phyloP scores from a whole-genome alignment of 257 asterid genomes.

The Fraxinus cuspidata region DNA sequence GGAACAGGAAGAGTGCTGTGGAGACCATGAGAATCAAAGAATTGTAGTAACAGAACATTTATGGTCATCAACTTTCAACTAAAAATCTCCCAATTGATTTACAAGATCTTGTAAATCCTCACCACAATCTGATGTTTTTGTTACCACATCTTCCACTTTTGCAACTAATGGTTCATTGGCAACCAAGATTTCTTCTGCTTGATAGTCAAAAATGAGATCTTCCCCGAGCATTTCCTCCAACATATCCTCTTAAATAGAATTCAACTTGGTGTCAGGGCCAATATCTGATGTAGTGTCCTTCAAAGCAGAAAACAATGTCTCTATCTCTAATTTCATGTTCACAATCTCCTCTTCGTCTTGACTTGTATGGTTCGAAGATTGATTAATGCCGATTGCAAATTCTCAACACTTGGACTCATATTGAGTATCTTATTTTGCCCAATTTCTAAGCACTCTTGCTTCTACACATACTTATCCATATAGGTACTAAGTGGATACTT shows the following conservation, averaged over 20 bases:
- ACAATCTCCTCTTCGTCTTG: constrained; percentile 37
- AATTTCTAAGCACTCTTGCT: constrained; percentile 41
- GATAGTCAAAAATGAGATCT: constrained; percentile 33
- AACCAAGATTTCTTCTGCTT: constrained; percentile 36
- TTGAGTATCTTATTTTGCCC: constrained; percentile 82
- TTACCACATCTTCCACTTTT: constrained; percentile 66
- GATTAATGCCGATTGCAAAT: not conserved
- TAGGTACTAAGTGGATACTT: too few relatives aligned
- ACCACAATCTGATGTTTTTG: constrained; percentile 59
- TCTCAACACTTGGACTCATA: not conserved
- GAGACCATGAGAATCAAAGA: not conserved
- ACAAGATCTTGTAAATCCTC: constrained; percentile 42
- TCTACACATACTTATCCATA: constrained; percentile 30
- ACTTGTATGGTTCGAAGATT: not conserved
- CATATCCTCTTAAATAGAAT: constrained; percentile 37
- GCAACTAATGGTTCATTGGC: constrained; percentile 40
- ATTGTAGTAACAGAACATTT: not conserved
- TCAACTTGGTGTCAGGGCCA: constrained; percentile 23
- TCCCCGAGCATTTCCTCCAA: constrained; percentile 66
- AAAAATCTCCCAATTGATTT: not conserved
- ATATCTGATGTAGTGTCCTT: constrained; percentile 24
- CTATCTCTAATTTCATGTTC: constrained; percentile 40
- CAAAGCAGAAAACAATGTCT: constrained; percentile 42
- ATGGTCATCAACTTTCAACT: not conserved
- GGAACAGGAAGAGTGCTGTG: not conserved